phyloP scores from a whole-genome alignment of 2,329 filamentous ascomycete genomes.

The Aspergillus sp. region DNA sequence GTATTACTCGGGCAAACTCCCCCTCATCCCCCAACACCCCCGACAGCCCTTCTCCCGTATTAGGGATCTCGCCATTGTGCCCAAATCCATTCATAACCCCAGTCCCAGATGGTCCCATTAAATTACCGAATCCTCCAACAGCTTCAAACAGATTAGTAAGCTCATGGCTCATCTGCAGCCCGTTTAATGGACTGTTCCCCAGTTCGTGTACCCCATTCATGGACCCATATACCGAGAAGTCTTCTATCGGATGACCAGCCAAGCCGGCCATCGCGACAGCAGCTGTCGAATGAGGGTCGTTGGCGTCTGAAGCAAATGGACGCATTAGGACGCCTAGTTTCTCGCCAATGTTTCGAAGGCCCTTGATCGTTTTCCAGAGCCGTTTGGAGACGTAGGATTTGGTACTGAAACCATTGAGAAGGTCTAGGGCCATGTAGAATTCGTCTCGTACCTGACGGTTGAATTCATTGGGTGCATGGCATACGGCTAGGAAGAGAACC shows the following conservation, averaged over 20 bases:
- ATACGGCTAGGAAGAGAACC: constrained; percentile 58
- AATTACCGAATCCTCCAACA: constrained; percentile 47
- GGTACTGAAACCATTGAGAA: constrained; percentile 56
- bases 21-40: constrained; percentile 50
- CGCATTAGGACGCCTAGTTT: constrained; percentile 50
- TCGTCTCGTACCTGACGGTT: constrained; percentile 56
- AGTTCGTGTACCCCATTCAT: constrained; percentile 34
- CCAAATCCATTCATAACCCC: constrained; percentile 34
- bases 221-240: constrained; percentile 44
- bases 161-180: constrained; percentile 55
- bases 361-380: constrained; percentile 58
- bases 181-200: constrained; percentile 51
- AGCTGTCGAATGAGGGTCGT: constrained; percentile 54
- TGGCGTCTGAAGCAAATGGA: constrained; percentile 32
- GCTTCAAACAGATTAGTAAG: constrained; percentile 59
- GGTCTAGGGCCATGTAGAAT: constrained; percentile 60
- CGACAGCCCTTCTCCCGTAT: constrained; percentile 38
- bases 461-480: constrained; percentile 57
- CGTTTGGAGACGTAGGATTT: constrained; percentile 56
- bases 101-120: constrained; percentile 28
- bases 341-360: constrained; percentile 57
- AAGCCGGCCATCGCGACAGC: constrained; percentile 61
- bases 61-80: constrained; percentile 32
- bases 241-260: constrained; percentile 56
- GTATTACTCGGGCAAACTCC: constrained; percentile 53